Base-by-base conservation (phyloP, 2,329 filamentous ascomycete genomes). In the Beauveria bassiana region DNA sequence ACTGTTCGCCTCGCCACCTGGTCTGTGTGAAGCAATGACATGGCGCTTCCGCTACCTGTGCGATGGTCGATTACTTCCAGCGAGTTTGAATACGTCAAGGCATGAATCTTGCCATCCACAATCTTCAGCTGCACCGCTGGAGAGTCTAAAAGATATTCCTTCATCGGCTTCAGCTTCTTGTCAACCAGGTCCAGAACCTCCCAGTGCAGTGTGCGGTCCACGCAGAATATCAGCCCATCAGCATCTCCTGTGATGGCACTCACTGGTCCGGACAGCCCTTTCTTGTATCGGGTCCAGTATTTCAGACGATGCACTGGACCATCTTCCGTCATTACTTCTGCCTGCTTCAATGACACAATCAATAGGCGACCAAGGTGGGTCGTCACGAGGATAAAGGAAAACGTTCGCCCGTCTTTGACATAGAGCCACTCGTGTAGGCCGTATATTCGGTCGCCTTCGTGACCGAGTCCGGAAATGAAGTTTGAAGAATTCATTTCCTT, bases 361-460 rank as follows among this genome's bases (percentile, higher is more conserved):
- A 86, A 68, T 14, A 89, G 73, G 5, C 79, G 75, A 1, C 85
- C 85, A 10, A 74, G 73, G 38, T 77, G 77, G 0, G 83, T 84
- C 4, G 82, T 79, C 12, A 89, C 79, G 16, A 90, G 77, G 38
- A 91, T 76, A 68, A 86, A 88, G 1, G 82, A 78, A 71, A 87
- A 88, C 0, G 73, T 78, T 61, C 81, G 83, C n/a, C 77, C 78
- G 43, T 83, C 78, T 61, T 83, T 82, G 38, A 76, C 73, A 64
- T 83, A 85, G 5, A 77, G 70, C 89, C 89, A 92, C 64, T 90
- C 85, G 1, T 81, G 71, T 8, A 92, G 71, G 1, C 82, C 79
- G 49, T 83, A 77, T 1, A 92, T 81, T 45, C 78, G 79, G 64
- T 89, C 86, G 1, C 81, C 81, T 1, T 72, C 65, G 50, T 82